Evolutionary conservation across 1,139 yeast species (phyloP), one percentile per base, ranked within the genome.

Genomic region (Hyphopichia fennica): DNA sequence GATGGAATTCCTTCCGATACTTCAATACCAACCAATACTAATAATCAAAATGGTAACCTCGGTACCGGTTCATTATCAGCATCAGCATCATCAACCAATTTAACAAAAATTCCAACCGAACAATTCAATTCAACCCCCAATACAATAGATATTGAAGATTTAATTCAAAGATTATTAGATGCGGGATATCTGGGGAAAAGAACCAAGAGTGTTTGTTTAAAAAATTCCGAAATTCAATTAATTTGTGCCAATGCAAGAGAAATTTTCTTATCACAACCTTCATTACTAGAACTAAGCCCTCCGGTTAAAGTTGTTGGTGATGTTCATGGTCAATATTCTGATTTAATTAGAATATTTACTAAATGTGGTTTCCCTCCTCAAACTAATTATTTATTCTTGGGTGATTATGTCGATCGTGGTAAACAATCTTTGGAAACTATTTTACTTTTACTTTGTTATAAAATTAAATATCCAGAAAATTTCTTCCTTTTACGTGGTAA

Each of bases 291-390:
- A 61, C 72, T 93, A 47, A 82, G 90, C 15, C 96, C 98, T 0
- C 98, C 99, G 0, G 99, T 93, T 15, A 93, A 93, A 65, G 91
- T 93, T 33, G 98, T 91, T 6, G 99, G 98, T 36, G 99, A 93
- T 62, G 96, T 93, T 31, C 99, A 93, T 65, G 98, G 99, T 16
- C 99, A 93, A 63, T 93, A 84, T 64, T 87, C 90, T 41, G 99
- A 93, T 65, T 71, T 93, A 53, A 83, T 93, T 50, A 79, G 98
- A 51, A 77, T 93, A 52, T 93, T 93, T 64, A 90, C 95, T 39
- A 89, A 88, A 69, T 91, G 98, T 70, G 99, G 98, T 18, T 93
- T 89, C 66, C 99, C 99, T n/a, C 99, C 99, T 2, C 81, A 87
- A 48, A 81, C 96, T 16, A 93, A 93, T 62, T 93, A 90, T 65